Evolutionary conservation across 1,284 basidiomycete species (phyloP), one percentile per base, ranked within the genome.

Genomic region (Trichosporon coremiiforme): DNA sequence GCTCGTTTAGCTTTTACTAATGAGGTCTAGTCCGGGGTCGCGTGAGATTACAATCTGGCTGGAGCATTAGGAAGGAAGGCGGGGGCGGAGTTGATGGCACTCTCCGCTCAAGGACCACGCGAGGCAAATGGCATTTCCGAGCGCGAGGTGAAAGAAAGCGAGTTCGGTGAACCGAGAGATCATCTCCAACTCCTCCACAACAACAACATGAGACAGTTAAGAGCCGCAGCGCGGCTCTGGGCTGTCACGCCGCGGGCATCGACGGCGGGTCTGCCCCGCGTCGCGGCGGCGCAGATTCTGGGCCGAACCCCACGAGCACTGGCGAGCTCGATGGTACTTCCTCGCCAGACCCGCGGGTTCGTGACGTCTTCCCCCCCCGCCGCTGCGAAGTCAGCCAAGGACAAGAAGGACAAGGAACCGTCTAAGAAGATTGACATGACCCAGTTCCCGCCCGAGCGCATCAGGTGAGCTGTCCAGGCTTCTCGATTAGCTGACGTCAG

Each of bases 371-470:
- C 67, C 1, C 67, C 33, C 50, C n/a, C 13, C 4, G n/a, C 71
- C n/a, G 60, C 13, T 17, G 36, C 55, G 29, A 38, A 57, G 35
- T 12, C n/a, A 7, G 7, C 50, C 7, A 53, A 53, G 20, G 50
- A 53, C 22, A 73, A 69, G 69, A 53, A 53, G 50, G 50, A 53
- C 22, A 73, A 69, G 69, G 74, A 74, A 69, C 55, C 70, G 6
- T 7, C n/a, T 3, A 31, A 33, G 45, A 73, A 60, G 29, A 70
- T 90, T 4, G 81, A 85, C 64, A 91, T 92, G 87, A 86, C 89
- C 67, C 87, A 90, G 17, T 95, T 89, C 79, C 86, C 90, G 1
- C 89, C 89, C 71, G 89, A 93, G 60, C 80, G 88, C 17, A 92
- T 96, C 76, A 87, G 94, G 91, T 92, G 75, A 74, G 85, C 74